These are phyloP conservation scores for Liriodendron chinense DNA, from an alignment of 164 flowering plant species.

Conservation along the genomic window DNA sequence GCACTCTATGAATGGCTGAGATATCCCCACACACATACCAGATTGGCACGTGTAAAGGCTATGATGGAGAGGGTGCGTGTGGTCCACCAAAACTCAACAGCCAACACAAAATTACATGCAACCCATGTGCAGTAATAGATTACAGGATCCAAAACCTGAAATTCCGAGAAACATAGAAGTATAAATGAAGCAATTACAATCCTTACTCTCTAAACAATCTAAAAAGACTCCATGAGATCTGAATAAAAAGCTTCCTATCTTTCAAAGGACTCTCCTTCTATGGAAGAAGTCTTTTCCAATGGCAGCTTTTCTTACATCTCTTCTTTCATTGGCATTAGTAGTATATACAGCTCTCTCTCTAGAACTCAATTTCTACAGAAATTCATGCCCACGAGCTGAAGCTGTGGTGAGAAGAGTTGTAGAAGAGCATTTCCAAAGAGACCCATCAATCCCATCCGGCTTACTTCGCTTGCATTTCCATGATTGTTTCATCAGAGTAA, in stretches of 20 bases:
- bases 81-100: not conserved
- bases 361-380: constrained; percentile 11
- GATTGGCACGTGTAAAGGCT: not conserved
- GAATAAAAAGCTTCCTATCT: constrained; percentile 4
- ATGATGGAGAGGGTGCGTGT: not conserved
- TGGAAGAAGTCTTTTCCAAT: constrained; percentile 14
- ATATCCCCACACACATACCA: not conserved
- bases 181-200: not conserved
- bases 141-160: constrained; percentile 4
- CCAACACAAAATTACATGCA: not conserved
- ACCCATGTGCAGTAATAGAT: constrained; percentile 10
- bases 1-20: not conserved
- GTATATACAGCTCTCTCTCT: constrained; percentile 9
- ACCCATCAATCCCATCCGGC: constrained; percentile 16
- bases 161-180: constrained; percentile 10
- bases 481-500: constrained; percentile 24
- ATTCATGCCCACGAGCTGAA: constrained; percentile 21
- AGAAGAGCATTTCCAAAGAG: constrained; percentile 9
- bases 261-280: not conserved
- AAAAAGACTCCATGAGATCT: not conserved
- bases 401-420: constrained; percentile 11
- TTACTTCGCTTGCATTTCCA: constrained; percentile 23
- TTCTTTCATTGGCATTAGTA: not conserved
- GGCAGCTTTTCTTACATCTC: constrained; percentile 11
- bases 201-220: not conserved